These are phyloP conservation scores for Cryoendolithus antarcticus DNA, from an alignment of 2,329 filamentous ascomycete species.

Conservation along the genomic window DNA sequence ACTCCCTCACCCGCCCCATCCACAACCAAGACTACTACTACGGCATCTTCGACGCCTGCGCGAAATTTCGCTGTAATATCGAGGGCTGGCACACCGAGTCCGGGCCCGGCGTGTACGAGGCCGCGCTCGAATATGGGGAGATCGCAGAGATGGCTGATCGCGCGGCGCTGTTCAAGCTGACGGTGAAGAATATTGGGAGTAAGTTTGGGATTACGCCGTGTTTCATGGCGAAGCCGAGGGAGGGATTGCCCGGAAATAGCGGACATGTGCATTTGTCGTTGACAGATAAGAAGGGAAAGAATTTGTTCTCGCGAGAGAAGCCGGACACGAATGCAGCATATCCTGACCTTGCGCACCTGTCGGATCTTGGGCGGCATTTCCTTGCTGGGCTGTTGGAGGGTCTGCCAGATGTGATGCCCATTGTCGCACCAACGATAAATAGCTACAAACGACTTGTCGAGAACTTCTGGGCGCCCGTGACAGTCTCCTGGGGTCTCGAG, in stretches of 20 bases:
- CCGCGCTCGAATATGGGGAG: slow-evolving; percentile 82
- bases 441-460: slow-evolving; percentile 97
- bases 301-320: slow-evolving; percentile 64
- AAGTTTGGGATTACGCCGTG: slow-evolving; percentile 87
- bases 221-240: slow-evolving; percentile 96
- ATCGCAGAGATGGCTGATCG: slow-evolving; percentile 83
- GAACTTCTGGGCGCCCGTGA: slow-evolving; percentile 98
- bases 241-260: slow-evolving; percentile 85
- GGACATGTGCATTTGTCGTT: slow-evolving; percentile 93
- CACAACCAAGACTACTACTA: slow-evolving; percentile 93
- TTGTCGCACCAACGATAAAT: slow-evolving; percentile 89
- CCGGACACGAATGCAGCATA: slow-evolving; percentile 61
- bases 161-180: slow-evolving; percentile 86
- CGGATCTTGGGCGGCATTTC: slow-evolving; percentile 83
- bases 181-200: slow-evolving; percentile 76
- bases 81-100: slow-evolving; percentile 96
- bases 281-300: slow-evolving; percentile 60
- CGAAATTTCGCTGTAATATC: slow-evolving; percentile 65
- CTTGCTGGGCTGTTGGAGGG: slow-evolving; percentile 81
- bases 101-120: slow-evolving; percentile 89
- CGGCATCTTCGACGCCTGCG: slow-evolving; percentile 68
- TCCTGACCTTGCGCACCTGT: slow-evolving; percentile 65
- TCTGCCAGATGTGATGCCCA: slow-evolving; percentile 87
- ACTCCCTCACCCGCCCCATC: slow-evolving; percentile 73
- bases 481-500: slow-evolving; percentile 92